Base-by-base conservation (phyloP, 169 alveolate species). In the Babesia gibsoni region DNA sequence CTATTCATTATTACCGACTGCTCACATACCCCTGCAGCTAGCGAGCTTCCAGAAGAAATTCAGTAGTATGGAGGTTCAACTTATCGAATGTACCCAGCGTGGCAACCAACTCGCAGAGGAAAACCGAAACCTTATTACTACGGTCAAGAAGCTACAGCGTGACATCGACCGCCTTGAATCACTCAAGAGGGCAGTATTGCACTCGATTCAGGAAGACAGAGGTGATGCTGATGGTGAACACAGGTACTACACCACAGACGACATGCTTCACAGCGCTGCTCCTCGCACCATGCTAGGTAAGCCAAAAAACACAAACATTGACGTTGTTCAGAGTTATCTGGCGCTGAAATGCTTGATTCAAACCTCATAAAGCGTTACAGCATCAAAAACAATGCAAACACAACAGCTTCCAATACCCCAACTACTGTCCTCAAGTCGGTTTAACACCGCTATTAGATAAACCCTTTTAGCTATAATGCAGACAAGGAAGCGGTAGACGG, bases 81-180 rank as follows among this genome's bases (percentile, higher is more conserved):
- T 91, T 45, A 77, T 91, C 32, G 94, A 91, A 59, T 59, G 88
- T 39, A 89, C 91, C 20, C 95, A 91, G 72, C 75, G 94, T n/a
- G 92, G 90, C 33, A 84, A 91, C 64, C 94, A 87, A 37, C 52
- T 91, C 54, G 82, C 92, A 0, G 94, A 89, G 42, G 95, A 91
- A 74, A 91, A 91, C 87, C 85, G 85, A 48, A 89, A 89, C 43
- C 72, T 91, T 33, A 74, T 91, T 14, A 58, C 82, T 29, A 84
- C 94, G 22, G 84, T 87, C 36, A 88, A 88, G 73, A 89, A 87
- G 72, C 83, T 91, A 48, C 90, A 91, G 52, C 78, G 84, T 30
- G 94, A 91, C 66, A 82, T 91, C 18, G 89, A 83, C 43, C 79
- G 95, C 23, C 72, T 91, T 57, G 95, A 91, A 54, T 73, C 84